Percentiles rank a stretch among this genome's conserved stretches.
Evolutionary conservation across 805 yeast species (phyloP).

Genomic region (Sporopachydermia quercuum): DNA sequence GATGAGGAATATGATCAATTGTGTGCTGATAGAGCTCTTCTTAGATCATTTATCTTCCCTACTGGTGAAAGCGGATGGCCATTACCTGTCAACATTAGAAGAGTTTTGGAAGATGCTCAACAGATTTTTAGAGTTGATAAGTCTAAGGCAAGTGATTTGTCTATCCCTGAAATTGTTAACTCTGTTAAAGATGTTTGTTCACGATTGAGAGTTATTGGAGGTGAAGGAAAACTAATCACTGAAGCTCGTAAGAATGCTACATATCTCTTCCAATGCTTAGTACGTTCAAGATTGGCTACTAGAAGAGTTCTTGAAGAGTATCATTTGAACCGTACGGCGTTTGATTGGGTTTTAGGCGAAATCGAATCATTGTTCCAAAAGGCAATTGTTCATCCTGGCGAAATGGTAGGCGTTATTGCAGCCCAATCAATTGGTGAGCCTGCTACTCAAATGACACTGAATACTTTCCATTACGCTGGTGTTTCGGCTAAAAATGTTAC

Average conservation of each 20-base stretch:
- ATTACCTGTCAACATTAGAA: conserved; percentile 90
- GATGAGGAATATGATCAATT: conserved; percentile 80
- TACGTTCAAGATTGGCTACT: conserved; percentile 83
- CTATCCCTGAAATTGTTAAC: conserved; percentile 62
- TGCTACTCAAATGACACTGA: conserved; percentile 94
- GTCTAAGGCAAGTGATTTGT: conserved; percentile 78
- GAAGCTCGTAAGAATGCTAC: conserved; percentile 94
- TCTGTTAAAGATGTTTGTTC: conserved; percentile 57
- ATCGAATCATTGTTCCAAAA: conserved; percentile 86
- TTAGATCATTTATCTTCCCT: conserved; percentile 70
- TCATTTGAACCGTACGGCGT: conserved; percentile 69
- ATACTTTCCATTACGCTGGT: conserved; percentile 97
- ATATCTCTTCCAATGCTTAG: conserved; percentile 72
- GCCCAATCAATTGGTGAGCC: conserved; percentile 98
- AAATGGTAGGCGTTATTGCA: conserved; percentile 96
- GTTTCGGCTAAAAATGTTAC: conserved; percentile 93
- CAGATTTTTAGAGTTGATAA: conserved; percentile 92
- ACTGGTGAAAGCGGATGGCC: conserved; percentile 98
- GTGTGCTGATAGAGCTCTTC: conserved; percentile 55
- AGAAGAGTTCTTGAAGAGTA: conserved; percentile 89
- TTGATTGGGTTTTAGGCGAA: conserved; percentile 93
- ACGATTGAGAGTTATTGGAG: conserved; percentile 67
- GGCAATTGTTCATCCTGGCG: conserved; percentile 91
- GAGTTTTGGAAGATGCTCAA: conserved; percentile 93
- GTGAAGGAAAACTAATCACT: conserved; percentile 50